Evolutionary conservation across 2,329 filamentous ascomycete genomes (phyloP).

Genomic region (Bipolaris cookei): DNA sequence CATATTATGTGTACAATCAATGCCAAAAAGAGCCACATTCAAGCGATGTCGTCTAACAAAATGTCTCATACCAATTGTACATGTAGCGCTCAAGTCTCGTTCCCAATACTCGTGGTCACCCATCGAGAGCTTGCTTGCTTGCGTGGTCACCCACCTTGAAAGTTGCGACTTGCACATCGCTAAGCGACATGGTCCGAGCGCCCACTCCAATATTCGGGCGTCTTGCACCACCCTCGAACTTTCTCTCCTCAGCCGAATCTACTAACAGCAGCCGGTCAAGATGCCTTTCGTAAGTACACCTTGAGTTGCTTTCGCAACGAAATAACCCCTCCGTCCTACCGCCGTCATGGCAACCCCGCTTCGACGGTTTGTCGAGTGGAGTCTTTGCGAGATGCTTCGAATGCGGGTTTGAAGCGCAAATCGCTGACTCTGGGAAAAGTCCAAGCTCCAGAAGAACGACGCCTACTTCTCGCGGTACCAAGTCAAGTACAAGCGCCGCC

Average conservation of each 20-base stretch:
- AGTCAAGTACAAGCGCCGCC: conserved; percentile 99
- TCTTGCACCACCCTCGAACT: conserved; percentile 25
- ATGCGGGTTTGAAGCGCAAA: conserved; percentile 89
- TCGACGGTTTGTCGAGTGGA: conserved; percentile 40
- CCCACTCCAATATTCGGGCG: conserved; percentile 18
- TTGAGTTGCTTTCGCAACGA: conserved; percentile 24
- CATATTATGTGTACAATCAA: neutral
- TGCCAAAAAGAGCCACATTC: too few relatives aligned
- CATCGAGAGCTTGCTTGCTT: conserved; percentile 5
- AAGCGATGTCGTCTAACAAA: neutral
- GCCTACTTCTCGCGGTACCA: conserved; percentile 99
- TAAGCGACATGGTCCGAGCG: conserved; percentile 18
- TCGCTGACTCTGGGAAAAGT: conserved; percentile 97
- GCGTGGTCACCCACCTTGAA: conserved; percentile 17
- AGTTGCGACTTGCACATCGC: conserved; percentile 21
- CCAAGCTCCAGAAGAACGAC: conserved; percentile 96
- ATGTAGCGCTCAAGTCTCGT: neutral
- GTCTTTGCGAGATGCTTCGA: conserved; percentile 91
- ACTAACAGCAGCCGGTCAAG: conserved; percentile 42
- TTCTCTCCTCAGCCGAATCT: conserved; percentile 33
- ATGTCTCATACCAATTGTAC: too few relatives aligned
- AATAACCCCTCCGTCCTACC: conserved; percentile 14
- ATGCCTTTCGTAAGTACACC: conserved; percentile 58
- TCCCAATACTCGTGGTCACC: conserved; percentile 6
- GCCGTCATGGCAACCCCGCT: conserved; percentile 35